phyloP scores from a whole-genome alignment of 176 grass and related monocot species.

The Oryza glumipatula region DNA sequence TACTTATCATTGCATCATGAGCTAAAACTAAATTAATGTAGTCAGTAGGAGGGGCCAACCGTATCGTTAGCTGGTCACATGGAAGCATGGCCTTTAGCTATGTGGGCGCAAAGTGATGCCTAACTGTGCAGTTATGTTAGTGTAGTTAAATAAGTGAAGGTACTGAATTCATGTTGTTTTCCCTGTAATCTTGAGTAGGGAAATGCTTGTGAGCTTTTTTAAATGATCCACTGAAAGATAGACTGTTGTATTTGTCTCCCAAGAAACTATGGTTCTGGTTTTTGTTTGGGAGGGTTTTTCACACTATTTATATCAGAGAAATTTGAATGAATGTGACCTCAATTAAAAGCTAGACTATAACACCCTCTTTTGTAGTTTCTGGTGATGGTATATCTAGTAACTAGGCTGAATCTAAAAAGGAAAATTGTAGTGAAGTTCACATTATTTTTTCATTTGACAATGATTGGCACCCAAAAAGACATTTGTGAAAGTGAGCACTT shows the following conservation, averaged over 20 bases:
- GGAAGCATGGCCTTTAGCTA: not conserved
- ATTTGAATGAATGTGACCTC: slow-evolving; percentile 26
- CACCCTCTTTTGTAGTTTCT: slow-evolving; percentile 27
- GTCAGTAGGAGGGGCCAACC: not conserved
- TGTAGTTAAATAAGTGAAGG: slow-evolving; percentile 1
- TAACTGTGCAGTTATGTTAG: not conserved
- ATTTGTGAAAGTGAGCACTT: slow-evolving; percentile 41
- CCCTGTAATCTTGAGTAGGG: not conserved
- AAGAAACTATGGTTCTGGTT: slow-evolving; percentile 12
- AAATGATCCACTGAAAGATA: slow-evolving; percentile 1
- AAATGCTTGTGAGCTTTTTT: not conserved
- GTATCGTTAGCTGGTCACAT: slow-evolving; percentile 18
- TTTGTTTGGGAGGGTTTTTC: slow-evolving; percentile 3
- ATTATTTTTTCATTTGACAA: not conserved
- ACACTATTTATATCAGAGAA: not conserved
- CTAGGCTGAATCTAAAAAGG: not conserved
- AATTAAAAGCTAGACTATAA: not conserved
- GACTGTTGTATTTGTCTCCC: not conserved
- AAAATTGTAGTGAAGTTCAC: slow-evolving; percentile 14
- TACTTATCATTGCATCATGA: slow-evolving; percentile 4
- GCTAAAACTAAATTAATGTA: not conserved
- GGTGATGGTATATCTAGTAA: slow-evolving; percentile 9
- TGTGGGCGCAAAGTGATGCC: not conserved
- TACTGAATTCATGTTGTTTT: slow-evolving; percentile 7
- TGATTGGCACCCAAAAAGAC: slow-evolving; percentile 48